These are phyloP conservation scores for Fusarium tricinctum DNA, from an alignment of 2,329 filamentous ascomycete genomes.

Conservation along the genomic window DNA sequence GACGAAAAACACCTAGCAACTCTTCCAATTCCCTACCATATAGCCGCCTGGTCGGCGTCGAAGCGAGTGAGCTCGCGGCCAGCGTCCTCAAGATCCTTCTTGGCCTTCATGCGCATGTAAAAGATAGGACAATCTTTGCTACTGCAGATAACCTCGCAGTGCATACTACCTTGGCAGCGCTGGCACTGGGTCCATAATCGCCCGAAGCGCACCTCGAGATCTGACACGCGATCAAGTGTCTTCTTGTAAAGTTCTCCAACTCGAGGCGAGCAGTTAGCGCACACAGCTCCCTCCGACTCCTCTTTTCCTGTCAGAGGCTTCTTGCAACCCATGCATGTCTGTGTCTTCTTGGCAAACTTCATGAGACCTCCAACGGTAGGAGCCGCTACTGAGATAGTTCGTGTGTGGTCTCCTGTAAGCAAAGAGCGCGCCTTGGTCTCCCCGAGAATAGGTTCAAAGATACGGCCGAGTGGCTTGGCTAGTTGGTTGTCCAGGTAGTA, in stretches of 20 bases:
- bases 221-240: slow-evolving; percentile 87
- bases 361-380: slow-evolving; percentile 93
- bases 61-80: slow-evolving; percentile 92
- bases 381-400: slow-evolving; percentile 92
- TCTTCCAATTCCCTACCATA: slow-evolving; percentile 59
- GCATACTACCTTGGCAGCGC: slow-evolving; percentile 96
- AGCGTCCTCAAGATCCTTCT: slow-evolving; percentile 97
- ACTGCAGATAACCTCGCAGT: slow-evolving; percentile 97
- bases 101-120: slow-evolving; percentile 99
- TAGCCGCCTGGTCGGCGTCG: slow-evolving; percentile 83
- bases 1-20: background rate
- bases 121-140: slow-evolving; percentile 98
- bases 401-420: slow-evolving; percentile 92
- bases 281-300: slow-evolving; percentile 88
- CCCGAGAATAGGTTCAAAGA: slow-evolving; percentile 97
- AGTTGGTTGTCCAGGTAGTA: slow-evolving; percentile 99
- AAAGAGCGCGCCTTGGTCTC: slow-evolving; percentile 91
- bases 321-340: slow-evolving; percentile 99
- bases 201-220: slow-evolving; percentile 93
- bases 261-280: slow-evolving; percentile 84
- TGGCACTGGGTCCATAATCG: slow-evolving; percentile 98
- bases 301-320: slow-evolving; percentile 87
- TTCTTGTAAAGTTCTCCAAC: slow-evolving; percentile 95
- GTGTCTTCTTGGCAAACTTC: slow-evolving; percentile 98
- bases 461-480: slow-evolving; percentile 91